Percentiles rank a stretch among this genome's conserved stretches.
Evolutionary conservation across 352 stramenopile species (phyloP).

Genomic region (Phytophthora capsici): DNA sequence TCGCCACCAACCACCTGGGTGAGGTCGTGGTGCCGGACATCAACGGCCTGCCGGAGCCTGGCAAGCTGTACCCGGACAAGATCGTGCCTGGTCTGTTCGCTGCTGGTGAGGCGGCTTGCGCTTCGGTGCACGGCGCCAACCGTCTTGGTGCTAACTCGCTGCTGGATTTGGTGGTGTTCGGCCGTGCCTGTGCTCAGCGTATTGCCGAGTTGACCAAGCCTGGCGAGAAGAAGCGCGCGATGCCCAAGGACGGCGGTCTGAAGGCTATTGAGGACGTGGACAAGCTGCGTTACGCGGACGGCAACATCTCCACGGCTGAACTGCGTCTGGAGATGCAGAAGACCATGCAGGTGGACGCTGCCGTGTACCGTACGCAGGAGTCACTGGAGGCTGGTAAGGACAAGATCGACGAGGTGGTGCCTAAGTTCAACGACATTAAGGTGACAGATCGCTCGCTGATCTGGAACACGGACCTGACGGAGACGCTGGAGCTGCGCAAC

Average conservation of each 20-base stretch:
- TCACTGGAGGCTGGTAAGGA: conserved; percentile 83
- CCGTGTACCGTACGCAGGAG: conserved; percentile 63
- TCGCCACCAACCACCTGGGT: conserved; percentile 96
- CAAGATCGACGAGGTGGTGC: conserved; percentile 90
- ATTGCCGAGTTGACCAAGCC: conserved; percentile 95
- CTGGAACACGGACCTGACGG: conserved; percentile 98
- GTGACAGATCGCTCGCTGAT: conserved; percentile 96
- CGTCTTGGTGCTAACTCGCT: conserved; percentile 93
- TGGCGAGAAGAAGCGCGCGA: conserved; percentile 80
- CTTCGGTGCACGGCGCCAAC: conserved; percentile 97
- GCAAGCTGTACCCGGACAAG: conserved; percentile 84
- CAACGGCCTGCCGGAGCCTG: conserved; percentile 72
- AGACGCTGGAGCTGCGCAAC: conserved; percentile 96
- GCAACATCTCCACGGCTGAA: conserved; percentile 79
- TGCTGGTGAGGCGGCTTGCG: conserved; percentile 94
- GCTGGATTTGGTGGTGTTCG: conserved; percentile 98
- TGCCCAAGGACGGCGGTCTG: conserved; percentile 88
- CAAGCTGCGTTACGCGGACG: conserved; percentile 88
- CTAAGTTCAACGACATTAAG: conserved; percentile 93
- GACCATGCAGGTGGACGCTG: conserved; percentile 61
- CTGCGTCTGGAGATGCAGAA: conserved; percentile 82
- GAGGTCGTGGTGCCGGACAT: conserved; percentile 89
- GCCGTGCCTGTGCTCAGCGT: conserved; percentile 92
- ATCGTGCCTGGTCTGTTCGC: conserved; percentile 96
- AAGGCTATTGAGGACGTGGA: conserved; percentile 91